Evolutionary conservation across 2,329 filamentous ascomycete genomes (phyloP).

Genomic region (Grosmannia clavigera): DNA sequence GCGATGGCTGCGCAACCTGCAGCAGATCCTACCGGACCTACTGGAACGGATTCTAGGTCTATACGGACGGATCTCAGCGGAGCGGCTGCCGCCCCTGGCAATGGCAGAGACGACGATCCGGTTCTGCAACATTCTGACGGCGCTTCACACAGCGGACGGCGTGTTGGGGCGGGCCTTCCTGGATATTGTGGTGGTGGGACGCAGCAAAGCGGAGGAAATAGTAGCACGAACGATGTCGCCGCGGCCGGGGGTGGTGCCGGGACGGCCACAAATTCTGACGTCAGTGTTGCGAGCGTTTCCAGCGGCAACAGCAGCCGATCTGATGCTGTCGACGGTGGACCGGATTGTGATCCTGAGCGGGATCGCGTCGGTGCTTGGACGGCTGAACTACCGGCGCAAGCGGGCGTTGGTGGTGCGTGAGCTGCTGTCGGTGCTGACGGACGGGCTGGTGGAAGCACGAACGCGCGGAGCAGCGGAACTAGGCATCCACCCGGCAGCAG

Average conservation of each 20-base stretch:
- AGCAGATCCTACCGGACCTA: conserved; percentile 56
- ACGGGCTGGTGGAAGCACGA: conserved; percentile 76
- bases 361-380: conserved; percentile 73
- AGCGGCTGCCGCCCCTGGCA: conserved; percentile 58
- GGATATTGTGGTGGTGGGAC: conserved; percentile 53
- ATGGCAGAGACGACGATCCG: conserved; percentile 63
- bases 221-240: conserved; percentile 35
- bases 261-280: conserved; percentile 50
- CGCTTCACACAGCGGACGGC: conserved; percentile 54
- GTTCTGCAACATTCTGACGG: conserved; percentile 56
- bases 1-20: conserved; percentile 40
- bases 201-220: conserved; percentile 23
- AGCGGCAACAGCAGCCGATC: conserved; percentile 48
- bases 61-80: conserved; percentile 58
- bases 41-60: conserved; percentile 62
- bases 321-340: conserved; percentile 60
- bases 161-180: conserved; percentile 47
- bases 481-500: conserved; percentile 87
- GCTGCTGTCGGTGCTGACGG: conserved; percentile 69
- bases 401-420: conserved; percentile 85
- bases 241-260: conserved; percentile 42
- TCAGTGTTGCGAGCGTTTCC: conserved; percentile 61
- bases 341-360: conserved; percentile 70
- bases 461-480: conserved; percentile 92
- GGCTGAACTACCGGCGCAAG: conserved; percentile 71